Conservation (phyloP, 306 rosid genomes). For the Begonia peltatifolia region DNA sequence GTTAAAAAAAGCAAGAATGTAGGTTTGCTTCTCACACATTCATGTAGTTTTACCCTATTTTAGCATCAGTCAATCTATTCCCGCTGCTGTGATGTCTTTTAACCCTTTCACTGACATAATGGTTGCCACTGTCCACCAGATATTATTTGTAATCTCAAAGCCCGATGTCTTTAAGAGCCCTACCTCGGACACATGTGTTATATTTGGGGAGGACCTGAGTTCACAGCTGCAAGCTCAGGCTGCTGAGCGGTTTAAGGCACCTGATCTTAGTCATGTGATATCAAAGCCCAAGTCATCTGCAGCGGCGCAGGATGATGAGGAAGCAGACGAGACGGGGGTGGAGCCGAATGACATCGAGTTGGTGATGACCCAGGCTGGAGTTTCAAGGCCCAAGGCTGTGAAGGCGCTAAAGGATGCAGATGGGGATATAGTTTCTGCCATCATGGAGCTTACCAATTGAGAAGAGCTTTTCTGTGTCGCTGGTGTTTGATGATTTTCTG, state of each 20-base stretch:
- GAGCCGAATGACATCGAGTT: constrained; percentile 80
- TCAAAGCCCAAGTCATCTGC: constrained; percentile 53
- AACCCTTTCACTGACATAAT: not conserved
- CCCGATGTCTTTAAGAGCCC: constrained; percentile 95
- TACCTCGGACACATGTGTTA: constrained; percentile 65
- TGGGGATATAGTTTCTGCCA: constrained; percentile 81
- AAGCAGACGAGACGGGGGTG: constrained; percentile 62
- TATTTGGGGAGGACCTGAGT: constrained; percentile 84
- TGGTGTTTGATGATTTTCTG: too few relatives aligned
- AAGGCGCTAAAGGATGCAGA: constrained; percentile 58
- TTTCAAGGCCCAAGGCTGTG: constrained; percentile 62
- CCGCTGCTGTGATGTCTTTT: not conserved
- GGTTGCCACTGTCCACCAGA: constrained; percentile 17
- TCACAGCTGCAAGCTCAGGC: constrained; percentile 84
- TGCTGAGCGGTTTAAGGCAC: constrained; percentile 90
- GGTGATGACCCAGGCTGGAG: constrained; percentile 95
- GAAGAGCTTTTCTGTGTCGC: not conserved
- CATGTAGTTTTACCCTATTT: not conserved
- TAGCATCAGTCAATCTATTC: not conserved
- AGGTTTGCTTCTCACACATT: constrained; percentile 4
- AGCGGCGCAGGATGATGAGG: constrained; percentile 62
- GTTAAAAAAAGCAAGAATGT: constrained; percentile 91
- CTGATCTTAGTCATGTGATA: constrained; percentile 43
- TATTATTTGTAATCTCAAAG: constrained; percentile 70
- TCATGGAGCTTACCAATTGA: constrained; percentile 83